A percentile compares a stretch with the other conserved stretches of the same genome.
Conservation (phyloP, 768 basidiomycete genomes). For the Pseudohyphozyma bogoriensis region DNA sequence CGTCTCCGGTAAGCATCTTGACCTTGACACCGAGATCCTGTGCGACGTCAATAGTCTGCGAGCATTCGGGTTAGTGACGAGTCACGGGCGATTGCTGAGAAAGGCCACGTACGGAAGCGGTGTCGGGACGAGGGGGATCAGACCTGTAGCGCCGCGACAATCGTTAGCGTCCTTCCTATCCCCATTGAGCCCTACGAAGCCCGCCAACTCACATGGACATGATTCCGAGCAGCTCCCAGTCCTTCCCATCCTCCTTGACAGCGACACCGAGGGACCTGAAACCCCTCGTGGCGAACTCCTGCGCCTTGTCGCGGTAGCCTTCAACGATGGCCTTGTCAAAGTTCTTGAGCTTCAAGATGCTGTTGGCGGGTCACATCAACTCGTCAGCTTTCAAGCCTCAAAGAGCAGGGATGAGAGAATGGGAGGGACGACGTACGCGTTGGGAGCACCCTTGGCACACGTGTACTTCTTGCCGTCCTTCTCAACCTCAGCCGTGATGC, state of each 20-base stretch:
- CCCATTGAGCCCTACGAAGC: constrained; percentile 6
- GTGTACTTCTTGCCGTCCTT: constrained; percentile 43
- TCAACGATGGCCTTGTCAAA: constrained; percentile 38
- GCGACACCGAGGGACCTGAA: constrained; percentile 47
- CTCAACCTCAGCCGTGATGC: constrained; percentile 46
- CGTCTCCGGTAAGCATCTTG: constrained; percentile 50
- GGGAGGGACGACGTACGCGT: constrained; percentile 38
- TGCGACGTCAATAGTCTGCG: no score
- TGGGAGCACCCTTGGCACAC: constrained; percentile 45
- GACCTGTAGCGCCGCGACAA: constrained; percentile 28
- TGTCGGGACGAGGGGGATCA: constrained; percentile 46
- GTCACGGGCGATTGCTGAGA: constrained; percentile 37
- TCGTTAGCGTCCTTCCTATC: no score
- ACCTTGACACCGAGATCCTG: constrained; percentile 42
- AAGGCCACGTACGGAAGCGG: constrained; percentile 43
- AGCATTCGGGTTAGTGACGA: no score
- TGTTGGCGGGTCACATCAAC: no score
- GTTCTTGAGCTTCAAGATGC: constrained; percentile 43
- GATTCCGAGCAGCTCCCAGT: constrained; percentile 45
- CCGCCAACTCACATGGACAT: constrained; percentile 35
- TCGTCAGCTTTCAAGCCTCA: no score
- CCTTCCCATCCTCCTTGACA: constrained; percentile 42
- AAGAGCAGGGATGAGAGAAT: no score
- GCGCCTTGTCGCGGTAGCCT: constrained; percentile 38
- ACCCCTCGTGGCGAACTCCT: constrained; percentile 43